phyloP scores from a whole-genome alignment of 2,329 filamentous ascomycete genomes.

The Aureobasidium sp. region DNA sequence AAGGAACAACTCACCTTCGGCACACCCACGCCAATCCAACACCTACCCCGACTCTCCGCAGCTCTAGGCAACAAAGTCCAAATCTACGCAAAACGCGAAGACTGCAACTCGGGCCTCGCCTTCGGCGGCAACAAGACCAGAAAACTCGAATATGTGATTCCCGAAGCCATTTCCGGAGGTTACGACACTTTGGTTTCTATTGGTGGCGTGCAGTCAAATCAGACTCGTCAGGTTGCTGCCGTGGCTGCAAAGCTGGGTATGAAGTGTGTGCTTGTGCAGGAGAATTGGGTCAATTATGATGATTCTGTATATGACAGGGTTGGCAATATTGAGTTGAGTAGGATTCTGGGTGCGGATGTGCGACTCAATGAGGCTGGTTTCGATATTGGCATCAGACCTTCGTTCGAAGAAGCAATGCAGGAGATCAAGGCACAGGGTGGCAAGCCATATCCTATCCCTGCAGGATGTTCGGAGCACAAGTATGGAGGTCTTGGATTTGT shows the following conservation, averaged over 20 bases:
- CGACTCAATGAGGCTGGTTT: constrained; percentile 53
- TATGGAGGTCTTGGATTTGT: constrained; percentile 63
- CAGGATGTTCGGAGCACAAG: constrained; percentile 62
- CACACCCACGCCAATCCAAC: constrained; percentile 60
- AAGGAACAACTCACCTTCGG: constrained; percentile 52
- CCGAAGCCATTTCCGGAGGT: constrained; percentile 25
- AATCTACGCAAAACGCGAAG: constrained; percentile 64
- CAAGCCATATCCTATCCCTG: constrained; percentile 64
- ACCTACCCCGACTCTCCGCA: constrained; percentile 55
- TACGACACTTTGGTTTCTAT: constrained; percentile 29
- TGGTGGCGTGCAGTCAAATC: constrained; percentile 32
- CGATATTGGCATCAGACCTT: constrained; percentile 55
- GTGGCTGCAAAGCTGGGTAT: constrained; percentile 27
- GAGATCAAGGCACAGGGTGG: constrained; percentile 47
- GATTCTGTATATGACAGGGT: constrained; percentile 13
- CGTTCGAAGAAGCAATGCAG: constrained; percentile 46
- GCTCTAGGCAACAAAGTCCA: constrained; percentile 52
- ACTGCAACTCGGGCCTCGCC: constrained; percentile 41
- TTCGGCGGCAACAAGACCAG: constrained; percentile 33
- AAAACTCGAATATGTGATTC: constrained; percentile 32
- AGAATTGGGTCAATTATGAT: constrained; percentile 23
- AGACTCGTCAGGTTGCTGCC: constrained; percentile 31
- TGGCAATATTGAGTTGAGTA: constrained; percentile 20
- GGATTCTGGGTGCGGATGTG: constrained; percentile 39
- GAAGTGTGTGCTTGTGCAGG: constrained; percentile 25